Conservation (phyloP, 2,329 filamentous ascomycete species). For the Xylariales sp. region DNA sequence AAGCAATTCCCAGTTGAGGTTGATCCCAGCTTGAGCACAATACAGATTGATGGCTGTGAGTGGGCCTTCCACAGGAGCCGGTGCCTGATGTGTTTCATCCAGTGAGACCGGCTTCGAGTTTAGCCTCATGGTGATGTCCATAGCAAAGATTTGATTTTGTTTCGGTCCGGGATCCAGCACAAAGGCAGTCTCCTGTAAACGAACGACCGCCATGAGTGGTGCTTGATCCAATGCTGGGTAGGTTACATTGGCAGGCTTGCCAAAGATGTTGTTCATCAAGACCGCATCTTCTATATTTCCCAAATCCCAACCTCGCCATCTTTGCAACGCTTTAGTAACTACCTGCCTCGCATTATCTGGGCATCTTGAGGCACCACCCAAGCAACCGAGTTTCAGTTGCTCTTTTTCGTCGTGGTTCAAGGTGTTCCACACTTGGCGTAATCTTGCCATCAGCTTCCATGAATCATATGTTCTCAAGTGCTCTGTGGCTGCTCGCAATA, state of each 20-base stretch:
- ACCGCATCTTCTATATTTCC: slow-evolving; percentile 67
- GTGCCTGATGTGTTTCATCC: slow-evolving; percentile 14
- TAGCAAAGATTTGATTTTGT: slow-evolving; percentile 67
- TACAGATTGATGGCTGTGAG: slow-evolving; percentile 55
- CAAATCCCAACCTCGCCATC: slow-evolving; percentile 90
- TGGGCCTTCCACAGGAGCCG: slow-evolving; percentile 20
- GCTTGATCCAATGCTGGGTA: slow-evolving; percentile 27
- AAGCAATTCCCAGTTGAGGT: slow-evolving; percentile 72
- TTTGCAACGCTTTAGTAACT: slow-evolving; percentile 67
- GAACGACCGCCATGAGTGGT: slow-evolving; percentile 52
- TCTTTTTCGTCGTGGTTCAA: slow-evolving; percentile 45
- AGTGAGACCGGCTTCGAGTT: slow-evolving; percentile 41
- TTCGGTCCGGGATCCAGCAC: slow-evolving; percentile 78
- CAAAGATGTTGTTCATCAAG: slow-evolving; percentile 69
- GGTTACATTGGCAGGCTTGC: slow-evolving; percentile 15
- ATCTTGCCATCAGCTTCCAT: slow-evolving; percentile 85
- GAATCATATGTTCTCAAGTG: slow-evolving; percentile 87
- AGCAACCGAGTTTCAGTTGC: slow-evolving; percentile 46
- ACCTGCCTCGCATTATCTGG: slow-evolving; percentile 57
- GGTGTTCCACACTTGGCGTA: slow-evolving; percentile 75
- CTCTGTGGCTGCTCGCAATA: slow-evolving; percentile 71
- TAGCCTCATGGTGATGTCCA: slow-evolving; percentile 56
- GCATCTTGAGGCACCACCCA: slow-evolving; percentile 40
- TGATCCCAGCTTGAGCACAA: slow-evolving; percentile 58
- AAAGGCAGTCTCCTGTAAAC: slow-evolving; percentile 60